Percentiles rank a stretch among this genome's conserved stretches.
Conservation (phyloP, 2,329 filamentous ascomycete species). For the Albophoma yamanashiensis region DNA sequence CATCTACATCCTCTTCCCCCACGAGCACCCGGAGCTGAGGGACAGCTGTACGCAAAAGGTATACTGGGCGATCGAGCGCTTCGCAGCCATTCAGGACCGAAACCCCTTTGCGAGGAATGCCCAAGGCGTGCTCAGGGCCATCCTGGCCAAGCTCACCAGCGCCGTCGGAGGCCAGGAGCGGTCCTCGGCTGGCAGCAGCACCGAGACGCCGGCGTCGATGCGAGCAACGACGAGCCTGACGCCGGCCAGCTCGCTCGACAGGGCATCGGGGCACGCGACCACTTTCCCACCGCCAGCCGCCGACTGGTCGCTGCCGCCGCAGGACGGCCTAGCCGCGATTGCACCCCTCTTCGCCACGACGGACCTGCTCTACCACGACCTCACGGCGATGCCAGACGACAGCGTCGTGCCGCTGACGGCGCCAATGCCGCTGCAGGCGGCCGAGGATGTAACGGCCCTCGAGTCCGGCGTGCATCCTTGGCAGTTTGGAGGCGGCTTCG, state of each 20-base stretch:
- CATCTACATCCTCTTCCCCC: constrained; percentile 50
- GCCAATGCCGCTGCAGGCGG: not conserved
- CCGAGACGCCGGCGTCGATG: constrained; percentile 5
- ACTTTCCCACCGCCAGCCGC: not conserved
- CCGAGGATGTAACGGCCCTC: not conserved
- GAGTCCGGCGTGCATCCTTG: constrained; percentile 16
- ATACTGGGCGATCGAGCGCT: constrained; percentile 47
- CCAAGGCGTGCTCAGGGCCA: constrained; percentile 42
- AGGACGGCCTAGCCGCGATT: constrained; percentile 39
- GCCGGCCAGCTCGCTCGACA: not conserved
- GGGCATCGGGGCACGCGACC: not conserved
- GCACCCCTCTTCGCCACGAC: constrained; percentile 46
- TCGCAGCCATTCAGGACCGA: constrained; percentile 41
- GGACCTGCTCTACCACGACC: constrained; percentile 46
- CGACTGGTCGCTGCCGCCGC: constrained; percentile 30
- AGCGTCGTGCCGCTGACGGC: constrained; percentile 1
- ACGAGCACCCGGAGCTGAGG: constrained; percentile 38
- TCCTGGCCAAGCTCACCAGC: constrained; percentile 41
- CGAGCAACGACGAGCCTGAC: not conserved
- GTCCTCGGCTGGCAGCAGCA: constrained; percentile 7
- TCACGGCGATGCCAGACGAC: constrained; percentile 30
- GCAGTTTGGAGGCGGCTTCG: constrained; percentile 46
- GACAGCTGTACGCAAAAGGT: constrained; percentile 42
- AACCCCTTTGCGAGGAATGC: constrained; percentile 45
- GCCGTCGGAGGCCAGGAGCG: constrained; percentile 26